These are phyloP conservation scores for Cytospora mali DNA, from an alignment of 2,329 filamentous ascomycete genomes.

Conservation along the genomic window DNA sequence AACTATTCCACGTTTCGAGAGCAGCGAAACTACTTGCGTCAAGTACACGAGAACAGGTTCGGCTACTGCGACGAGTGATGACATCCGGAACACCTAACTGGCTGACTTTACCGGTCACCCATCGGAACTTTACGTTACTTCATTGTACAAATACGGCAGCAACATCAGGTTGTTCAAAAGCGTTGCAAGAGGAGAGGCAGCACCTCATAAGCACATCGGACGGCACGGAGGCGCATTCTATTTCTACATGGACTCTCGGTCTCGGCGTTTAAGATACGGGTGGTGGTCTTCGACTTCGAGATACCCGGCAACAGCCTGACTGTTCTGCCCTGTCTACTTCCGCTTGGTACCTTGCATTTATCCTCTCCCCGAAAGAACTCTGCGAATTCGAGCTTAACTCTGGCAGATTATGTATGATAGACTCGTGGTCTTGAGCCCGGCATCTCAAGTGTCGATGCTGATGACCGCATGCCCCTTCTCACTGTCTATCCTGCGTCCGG, in stretches of 20 bases:
- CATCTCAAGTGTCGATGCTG: slow-evolving; percentile 18
- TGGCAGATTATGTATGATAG: slow-evolving; percentile 29
- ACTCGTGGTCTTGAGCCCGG: slow-evolving; percentile 18
- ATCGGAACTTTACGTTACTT: neutral
- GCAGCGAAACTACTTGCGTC: slow-evolving; percentile 66
- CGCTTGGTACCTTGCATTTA: slow-evolving; percentile 14
- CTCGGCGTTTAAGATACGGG: slow-evolving; percentile 25
- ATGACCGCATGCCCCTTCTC: slow-evolving; percentile 6
- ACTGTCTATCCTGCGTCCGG: slow-evolving; percentile 1
- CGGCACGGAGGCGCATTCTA: slow-evolving; percentile 1
- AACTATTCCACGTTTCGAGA: slow-evolving; percentile 75
- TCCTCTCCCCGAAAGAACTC: slow-evolving; percentile 12
- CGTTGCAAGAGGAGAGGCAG: slow-evolving; percentile 1
- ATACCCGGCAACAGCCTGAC: slow-evolving; percentile 26
- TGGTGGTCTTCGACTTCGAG: slow-evolving; percentile 18
- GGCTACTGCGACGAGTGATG: slow-evolving; percentile 38
- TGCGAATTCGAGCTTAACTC: slow-evolving; percentile 28
- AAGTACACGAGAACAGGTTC: slow-evolving; percentile 49
- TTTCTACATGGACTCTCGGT: slow-evolving; percentile 3
- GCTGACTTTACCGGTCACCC: neutral
- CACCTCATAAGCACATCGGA: neutral
- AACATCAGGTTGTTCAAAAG: neutral
- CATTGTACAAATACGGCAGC: neutral
- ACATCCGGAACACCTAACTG: neutral
- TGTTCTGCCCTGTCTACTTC: slow-evolving; percentile 14